Base-by-base conservation (phyloP, 371 early-diverging fungal species). In the Lichtheimia ramosa region DNA sequence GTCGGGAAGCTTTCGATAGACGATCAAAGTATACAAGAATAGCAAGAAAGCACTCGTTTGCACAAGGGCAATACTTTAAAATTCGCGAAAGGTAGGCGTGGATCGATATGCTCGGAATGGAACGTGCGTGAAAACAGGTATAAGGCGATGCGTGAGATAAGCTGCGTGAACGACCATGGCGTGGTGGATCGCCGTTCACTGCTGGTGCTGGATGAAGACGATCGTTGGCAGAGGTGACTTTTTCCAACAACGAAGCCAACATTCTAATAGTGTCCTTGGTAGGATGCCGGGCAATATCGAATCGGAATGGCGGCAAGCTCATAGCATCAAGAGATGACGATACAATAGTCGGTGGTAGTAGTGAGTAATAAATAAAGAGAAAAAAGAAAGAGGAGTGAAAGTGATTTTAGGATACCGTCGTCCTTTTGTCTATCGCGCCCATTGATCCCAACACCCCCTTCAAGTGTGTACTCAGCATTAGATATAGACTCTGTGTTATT, bases 11-110 rank as follows among this genome's bases (percentile, higher is more conserved):
- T 34, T 83, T 77, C 54, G 84, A 74, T 79, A 86, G 80, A 55
- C 92, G 86, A 66, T 93, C 91, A 69, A 94, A 83, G 69, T 96
- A 94, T 16, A 94, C 88, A 12, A 95, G 70, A 16, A 92, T 68
- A 20, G 92, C 88, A 15, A 95, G 66, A 62, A 94, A 92, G 63
- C 89, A 89, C 69, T 94, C 95, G 73, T 89, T 94, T 25, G 87
- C 82, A 64, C 92, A 92, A 1, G 96, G 96, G 51, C 95, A 94
- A 63, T 95, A 96, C 66, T 92, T 93, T 51, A 92, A 83, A 48
- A 96, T 95, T 48, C 96, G 90, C 25, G 82, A 67, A 4, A 92
- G 81, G 66, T 96, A 96, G 7, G 89, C 88, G 34, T 82, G 75
- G 55, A 96, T 82, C 63, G 90, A 89, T 61, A 96, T 95, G 55